Percentiles rank a stretch among this genome's conserved stretches.
Evolutionary conservation across 1,284 basidiomycete genomes (phyloP).

Genomic region (Pterulicium gracile): DNA sequence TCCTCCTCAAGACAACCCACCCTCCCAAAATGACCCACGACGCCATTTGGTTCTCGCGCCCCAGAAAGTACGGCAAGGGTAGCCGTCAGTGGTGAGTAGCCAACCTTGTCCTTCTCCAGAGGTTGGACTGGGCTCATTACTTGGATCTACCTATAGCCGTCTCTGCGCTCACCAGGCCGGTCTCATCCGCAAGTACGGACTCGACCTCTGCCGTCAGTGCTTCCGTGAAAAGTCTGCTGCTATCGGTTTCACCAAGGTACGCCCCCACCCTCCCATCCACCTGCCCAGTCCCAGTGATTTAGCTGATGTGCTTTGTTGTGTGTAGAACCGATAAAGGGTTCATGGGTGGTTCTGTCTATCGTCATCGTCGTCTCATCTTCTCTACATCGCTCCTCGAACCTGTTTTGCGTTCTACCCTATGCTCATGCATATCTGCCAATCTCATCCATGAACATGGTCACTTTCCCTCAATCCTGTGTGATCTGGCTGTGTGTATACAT

Average conservation of each 20-base stretch:
- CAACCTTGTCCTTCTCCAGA: no score
- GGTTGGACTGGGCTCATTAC: conserved; percentile 2
- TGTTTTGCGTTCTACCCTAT: no score
- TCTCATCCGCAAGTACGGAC: conserved; percentile 91
- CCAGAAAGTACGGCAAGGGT: conserved; percentile 92
- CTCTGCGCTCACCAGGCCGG: conserved; percentile 94
- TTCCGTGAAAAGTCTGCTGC: conserved; percentile 93
- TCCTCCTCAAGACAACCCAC: conserved; percentile 10
- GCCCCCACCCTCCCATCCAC: no score
- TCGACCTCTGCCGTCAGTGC: conserved; percentile 96
- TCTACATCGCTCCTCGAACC: no score
- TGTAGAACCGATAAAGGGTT: conserved; percentile 35
- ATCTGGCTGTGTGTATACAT: no score
- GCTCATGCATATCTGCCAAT: no score
- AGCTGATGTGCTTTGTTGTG: neutral
- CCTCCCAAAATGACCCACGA: conserved; percentile 75
- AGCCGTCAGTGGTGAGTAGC: conserved; percentile 78
- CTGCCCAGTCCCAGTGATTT: no score
- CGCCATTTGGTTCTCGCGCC: conserved; percentile 88
- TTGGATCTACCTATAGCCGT: conserved; percentile 43
- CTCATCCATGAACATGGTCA: no score
- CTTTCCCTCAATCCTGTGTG: no score
- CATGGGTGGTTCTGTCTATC: no score
- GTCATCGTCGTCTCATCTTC: no score
- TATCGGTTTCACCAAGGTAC: conserved; percentile 91